Conservation (phyloP, 2,329 filamentous ascomycete species). For the Didymosphaeria variabile region DNA sequence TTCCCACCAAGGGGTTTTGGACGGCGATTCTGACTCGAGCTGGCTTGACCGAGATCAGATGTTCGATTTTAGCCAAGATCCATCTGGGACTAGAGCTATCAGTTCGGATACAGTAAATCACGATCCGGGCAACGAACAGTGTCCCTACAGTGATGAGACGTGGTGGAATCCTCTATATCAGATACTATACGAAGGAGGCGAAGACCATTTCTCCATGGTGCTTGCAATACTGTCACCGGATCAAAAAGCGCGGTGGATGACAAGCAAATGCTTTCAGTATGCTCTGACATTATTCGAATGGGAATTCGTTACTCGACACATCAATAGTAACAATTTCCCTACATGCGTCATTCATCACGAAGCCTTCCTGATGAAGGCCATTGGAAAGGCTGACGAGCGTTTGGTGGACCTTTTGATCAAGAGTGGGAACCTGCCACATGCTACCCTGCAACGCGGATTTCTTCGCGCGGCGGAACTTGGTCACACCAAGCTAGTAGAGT, state of each 20-base stretch:
- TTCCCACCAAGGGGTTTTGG: too few species aligned
- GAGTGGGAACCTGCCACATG: background rate
- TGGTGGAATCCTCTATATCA: slow-evolving; percentile 4
- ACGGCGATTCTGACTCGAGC: too few species aligned
- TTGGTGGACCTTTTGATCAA: too few species aligned
- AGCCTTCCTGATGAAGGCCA: background rate
- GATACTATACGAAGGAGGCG: background rate
- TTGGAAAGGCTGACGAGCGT: background rate
- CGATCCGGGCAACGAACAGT: background rate
- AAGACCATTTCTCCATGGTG: background rate
- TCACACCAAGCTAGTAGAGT: background rate
- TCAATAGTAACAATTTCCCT: too few species aligned
- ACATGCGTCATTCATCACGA: too few species aligned
- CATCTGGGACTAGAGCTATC: too few species aligned
- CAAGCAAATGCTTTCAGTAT: too few species aligned
- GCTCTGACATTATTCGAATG: too few species aligned
- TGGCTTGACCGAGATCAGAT: too few species aligned
- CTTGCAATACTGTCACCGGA: background rate
- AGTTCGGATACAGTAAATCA: too few species aligned
- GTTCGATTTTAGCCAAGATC: too few species aligned
- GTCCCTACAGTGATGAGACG: background rate
- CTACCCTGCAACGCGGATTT: background rate
- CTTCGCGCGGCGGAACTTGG: background rate
- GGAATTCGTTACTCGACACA: too few species aligned
- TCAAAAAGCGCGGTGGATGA: background rate